A percentile compares a stretch with the other conserved stretches of the same genome.
Evolutionary conservation across 1,139 yeast genomes (phyloP).

Genomic region (Geotrichum histeridarum): DNA sequence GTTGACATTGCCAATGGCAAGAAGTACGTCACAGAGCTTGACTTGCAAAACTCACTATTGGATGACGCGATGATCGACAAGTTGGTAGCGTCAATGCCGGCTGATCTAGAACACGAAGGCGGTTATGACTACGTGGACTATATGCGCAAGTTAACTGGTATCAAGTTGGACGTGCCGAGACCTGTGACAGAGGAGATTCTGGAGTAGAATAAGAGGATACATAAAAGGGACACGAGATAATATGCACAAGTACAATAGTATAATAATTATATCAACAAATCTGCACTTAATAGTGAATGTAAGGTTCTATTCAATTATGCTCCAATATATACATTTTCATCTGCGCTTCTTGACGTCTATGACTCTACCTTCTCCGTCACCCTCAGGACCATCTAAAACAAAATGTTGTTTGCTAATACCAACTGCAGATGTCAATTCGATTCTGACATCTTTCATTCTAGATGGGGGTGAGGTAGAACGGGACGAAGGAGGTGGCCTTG

Average conservation of each 20-base stretch:
- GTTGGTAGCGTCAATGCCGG: conserved; percentile 34
- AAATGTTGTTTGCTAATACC: conserved; percentile 12
- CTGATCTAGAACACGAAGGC: conserved; percentile 9
- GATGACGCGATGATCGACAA: conserved; percentile 37
- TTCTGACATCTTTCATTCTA: conserved; percentile 16
- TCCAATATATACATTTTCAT: conserved; percentile 54
- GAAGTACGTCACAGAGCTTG: conserved; percentile 40
- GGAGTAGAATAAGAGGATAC: neutral
- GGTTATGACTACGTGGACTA: conserved; percentile 33
- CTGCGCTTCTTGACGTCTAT: conserved; percentile 12
- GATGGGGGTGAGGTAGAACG: neutral
- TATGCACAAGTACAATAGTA: neutral
- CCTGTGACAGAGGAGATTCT: neutral
- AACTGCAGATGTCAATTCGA: conserved; percentile 13
- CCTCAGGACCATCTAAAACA: conserved; percentile 15
- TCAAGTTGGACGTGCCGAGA: conserved; percentile 10
- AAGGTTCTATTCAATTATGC: conserved; percentile 73
- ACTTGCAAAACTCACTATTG: conserved; percentile 37
- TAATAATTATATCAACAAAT: neutral
- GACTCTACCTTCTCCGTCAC: conserved; percentile 12
- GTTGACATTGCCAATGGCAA: conserved; percentile 41
- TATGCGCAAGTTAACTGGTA: conserved; percentile 28
- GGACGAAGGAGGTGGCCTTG: neutral
- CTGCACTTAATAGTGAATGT: neutral
- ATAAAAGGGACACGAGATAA: neutral